Evolutionary conservation across 2,329 filamentous ascomycete species (phyloP).

Genomic region (Endocalyx cinctus): DNA sequence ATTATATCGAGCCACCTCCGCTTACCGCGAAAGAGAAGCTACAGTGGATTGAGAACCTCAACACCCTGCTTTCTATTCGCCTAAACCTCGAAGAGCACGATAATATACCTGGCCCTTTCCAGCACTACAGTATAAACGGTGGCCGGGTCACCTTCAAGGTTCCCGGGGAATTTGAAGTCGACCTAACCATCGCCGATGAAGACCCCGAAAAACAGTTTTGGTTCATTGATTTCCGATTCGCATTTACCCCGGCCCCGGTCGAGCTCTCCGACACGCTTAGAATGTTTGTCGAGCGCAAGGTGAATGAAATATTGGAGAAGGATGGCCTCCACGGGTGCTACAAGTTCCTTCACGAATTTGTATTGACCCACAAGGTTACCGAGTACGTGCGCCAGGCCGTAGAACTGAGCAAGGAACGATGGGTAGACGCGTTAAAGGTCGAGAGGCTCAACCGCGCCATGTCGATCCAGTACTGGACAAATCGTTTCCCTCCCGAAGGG

Average conservation of each 20-base stretch:
- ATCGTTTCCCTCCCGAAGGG: slow-evolving; percentile 49
- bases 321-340: slow-evolving; percentile 78
- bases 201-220: slow-evolving; percentile 80
- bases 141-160: slow-evolving; percentile 90
- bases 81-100: slow-evolving; percentile 82
- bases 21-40: slow-evolving; percentile 69
- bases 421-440: slow-evolving; percentile 73
- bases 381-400: slow-evolving; percentile 74
- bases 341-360: slow-evolving; percentile 78
- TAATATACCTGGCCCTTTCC: slow-evolving; percentile 68
- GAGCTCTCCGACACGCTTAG: slow-evolving; percentile 60
- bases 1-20: slow-evolving; percentile 69
- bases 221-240: slow-evolving; percentile 87
- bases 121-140: slow-evolving; percentile 70
- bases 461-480: slow-evolving; percentile 86
- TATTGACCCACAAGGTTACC: slow-evolving; percentile 85
- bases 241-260: slow-evolving; percentile 66
- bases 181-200: slow-evolving; percentile 85
- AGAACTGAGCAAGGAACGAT: slow-evolving; percentile 64
- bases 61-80: slow-evolving; percentile 76
- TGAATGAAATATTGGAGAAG: slow-evolving; percentile 66
- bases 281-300: slow-evolving; percentile 60
- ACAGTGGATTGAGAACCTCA: slow-evolving; percentile 72
- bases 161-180: slow-evolving; percentile 81
- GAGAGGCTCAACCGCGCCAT: slow-evolving; percentile 78